phyloP scores from a whole-genome alignment of 768 basidiomycete species.

The Cubamyces sp. region DNA sequence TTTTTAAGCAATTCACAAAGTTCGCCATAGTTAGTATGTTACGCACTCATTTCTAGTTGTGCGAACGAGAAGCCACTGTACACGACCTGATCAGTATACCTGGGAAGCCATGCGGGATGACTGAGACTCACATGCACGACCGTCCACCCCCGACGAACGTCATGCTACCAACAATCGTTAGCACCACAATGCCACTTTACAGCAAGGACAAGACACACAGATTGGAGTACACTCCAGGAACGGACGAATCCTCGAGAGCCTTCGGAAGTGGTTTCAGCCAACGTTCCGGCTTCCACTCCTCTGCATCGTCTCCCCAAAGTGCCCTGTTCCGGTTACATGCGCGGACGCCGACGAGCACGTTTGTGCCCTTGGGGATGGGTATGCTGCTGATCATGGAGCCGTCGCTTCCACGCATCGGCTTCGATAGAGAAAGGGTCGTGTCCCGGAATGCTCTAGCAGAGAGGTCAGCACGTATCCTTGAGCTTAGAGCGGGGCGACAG shows the following conservation, averaged over 20 bases:
- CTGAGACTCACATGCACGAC: conserved; percentile 15
- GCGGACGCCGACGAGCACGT: conserved; percentile 30
- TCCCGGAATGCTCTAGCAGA: conserved; percentile 39
- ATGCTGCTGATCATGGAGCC: conserved; percentile 28
- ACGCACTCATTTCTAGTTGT: conserved; percentile 26
- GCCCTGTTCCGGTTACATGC: conserved; percentile 31
- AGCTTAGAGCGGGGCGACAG: not conserved
- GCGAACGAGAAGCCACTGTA: conserved; percentile 23
- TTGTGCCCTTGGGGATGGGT: conserved; percentile 24
- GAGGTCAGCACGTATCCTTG: not conserved
- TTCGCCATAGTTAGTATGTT: no score
- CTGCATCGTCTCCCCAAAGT: conserved; percentile 31
- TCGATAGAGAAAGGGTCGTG: conserved; percentile 42
- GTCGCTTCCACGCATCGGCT: conserved; percentile 14
- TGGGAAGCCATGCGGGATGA: no score
- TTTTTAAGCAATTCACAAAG: no score
- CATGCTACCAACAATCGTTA: conserved; percentile 9
- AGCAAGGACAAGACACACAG: conserved; percentile 11
- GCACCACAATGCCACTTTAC: no score
- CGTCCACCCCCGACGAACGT: conserved; percentile 20
- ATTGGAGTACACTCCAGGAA: conserved; percentile 25
- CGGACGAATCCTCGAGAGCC: conserved; percentile 14
- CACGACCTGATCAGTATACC: not conserved
- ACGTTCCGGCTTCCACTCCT: conserved; percentile 31
- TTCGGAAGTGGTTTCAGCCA: conserved; percentile 26